phyloP scores from a whole-genome alignment of 2,329 filamentous ascomycete species.

The Trichoderma semiorbis region DNA sequence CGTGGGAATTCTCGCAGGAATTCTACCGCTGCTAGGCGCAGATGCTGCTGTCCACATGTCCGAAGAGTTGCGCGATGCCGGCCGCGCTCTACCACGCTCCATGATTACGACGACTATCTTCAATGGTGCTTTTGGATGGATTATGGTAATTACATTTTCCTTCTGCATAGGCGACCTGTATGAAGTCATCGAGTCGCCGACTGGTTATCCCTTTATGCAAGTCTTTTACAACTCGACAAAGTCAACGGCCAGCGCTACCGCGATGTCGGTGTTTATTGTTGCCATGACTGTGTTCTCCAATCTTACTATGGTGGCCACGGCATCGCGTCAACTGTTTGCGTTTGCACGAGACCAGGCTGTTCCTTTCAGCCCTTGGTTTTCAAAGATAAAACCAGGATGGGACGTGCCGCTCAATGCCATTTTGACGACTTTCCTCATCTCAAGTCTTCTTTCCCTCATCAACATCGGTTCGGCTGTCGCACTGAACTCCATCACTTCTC shows the following conservation, averaged over 20 bases:
- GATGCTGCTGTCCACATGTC: slow-evolving; percentile 6
- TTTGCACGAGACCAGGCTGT: slow-evolving; percentile 39
- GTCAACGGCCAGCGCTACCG: slow-evolving; percentile 42
- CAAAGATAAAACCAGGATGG: slow-evolving; percentile 22
- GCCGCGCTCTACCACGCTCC: slow-evolving; percentile 23
- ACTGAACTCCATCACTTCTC: slow-evolving; percentile 5
- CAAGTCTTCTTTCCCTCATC: slow-evolving; percentile 32
- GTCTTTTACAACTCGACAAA: slow-evolving; percentile 51
- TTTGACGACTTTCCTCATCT: slow-evolving; percentile 26
- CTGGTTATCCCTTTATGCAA: slow-evolving; percentile 57
- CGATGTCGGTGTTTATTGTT: slow-evolving; percentile 45
- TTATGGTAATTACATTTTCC: slow-evolving; percentile 54
- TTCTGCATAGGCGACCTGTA: slow-evolving; percentile 52
- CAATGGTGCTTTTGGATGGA: slow-evolving; percentile 51
- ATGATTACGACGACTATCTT: slow-evolving; percentile 39
- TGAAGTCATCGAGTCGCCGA: slow-evolving; percentile 40
- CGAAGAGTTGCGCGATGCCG: slow-evolving; percentile 27
- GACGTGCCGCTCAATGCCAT: slow-evolving; percentile 19
- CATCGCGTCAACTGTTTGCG: slow-evolving; percentile 55
- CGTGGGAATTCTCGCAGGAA: slow-evolving; percentile 13
- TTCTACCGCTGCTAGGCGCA: slow-evolving; percentile 9
- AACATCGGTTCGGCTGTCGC: slow-evolving; percentile 32
- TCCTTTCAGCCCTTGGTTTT: slow-evolving; percentile 30
- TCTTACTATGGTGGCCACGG: slow-evolving; percentile 53
- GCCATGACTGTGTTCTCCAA: slow-evolving; percentile 47